Percentiles rank a stretch among this genome's conserved stretches.
These are phyloP conservation scores for Herpotrichia juniperi DNA, from an alignment of 2,329 filamentous ascomycete species.

Conservation along the genomic window DNA sequence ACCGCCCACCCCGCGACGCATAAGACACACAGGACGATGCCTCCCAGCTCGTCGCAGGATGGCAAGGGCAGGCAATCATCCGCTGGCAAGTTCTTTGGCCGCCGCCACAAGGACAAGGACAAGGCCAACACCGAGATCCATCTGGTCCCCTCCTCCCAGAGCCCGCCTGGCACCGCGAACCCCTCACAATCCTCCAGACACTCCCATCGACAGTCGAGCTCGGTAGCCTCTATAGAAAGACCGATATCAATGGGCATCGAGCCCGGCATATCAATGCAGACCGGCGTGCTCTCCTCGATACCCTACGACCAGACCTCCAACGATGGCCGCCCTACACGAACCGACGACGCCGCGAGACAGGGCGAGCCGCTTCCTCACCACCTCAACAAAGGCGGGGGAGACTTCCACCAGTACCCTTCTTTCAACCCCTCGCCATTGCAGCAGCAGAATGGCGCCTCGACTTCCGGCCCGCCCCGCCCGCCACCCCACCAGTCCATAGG, in stretches of 20 bases:
- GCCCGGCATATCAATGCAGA: slow-evolving; percentile 69
- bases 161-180: slow-evolving; percentile 65
- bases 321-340: slow-evolving; percentile 73
- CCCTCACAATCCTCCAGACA: slow-evolving; percentile 76
- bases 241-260: slow-evolving; percentile 68
- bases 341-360: slow-evolving; percentile 64
- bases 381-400: slow-evolving; percentile 74
- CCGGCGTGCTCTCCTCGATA: slow-evolving; percentile 85
- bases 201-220: slow-evolving; percentile 54
- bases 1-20: slow-evolving; percentile 6
- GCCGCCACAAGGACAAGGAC: slow-evolving; percentile 75
- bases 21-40: slow-evolving; percentile 46
- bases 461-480: slow-evolving; percentile 60
- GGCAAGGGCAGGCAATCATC: slow-evolving; percentile 85
- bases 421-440: slow-evolving; percentile 64
- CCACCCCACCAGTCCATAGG: slow-evolving; percentile 62
- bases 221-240: slow-evolving; percentile 69
- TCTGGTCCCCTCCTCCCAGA: slow-evolving; percentile 59
- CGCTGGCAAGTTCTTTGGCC: slow-evolving; percentile 83
- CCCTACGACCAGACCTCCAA: slow-evolving; percentile 76
- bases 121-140: slow-evolving; percentile 67
- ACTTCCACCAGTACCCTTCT: slow-evolving; percentile 89
- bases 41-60: slow-evolving; percentile 66
- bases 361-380: slow-evolving; percentile 83
- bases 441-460: slow-evolving; percentile 56